Percentiles rank a stretch among this genome's conserved stretches.
Conservation (phyloP, 2,329 filamentous ascomycete species). For the Claviceps sorghi region DNA sequence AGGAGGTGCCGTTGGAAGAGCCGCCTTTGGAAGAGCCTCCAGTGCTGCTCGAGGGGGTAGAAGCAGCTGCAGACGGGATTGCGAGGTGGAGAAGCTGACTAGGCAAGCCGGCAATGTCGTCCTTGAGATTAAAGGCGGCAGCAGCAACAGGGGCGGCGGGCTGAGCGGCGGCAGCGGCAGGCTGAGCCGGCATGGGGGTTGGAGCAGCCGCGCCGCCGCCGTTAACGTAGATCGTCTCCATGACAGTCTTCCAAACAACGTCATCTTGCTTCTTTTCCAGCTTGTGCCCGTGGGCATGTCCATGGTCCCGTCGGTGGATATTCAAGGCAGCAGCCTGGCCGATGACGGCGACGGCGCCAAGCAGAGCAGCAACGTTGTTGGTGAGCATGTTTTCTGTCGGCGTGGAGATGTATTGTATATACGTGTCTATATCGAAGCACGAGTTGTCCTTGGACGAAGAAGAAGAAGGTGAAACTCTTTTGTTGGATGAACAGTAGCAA, state of each 20-base stretch:
- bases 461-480: neutral
- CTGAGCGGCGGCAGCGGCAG: neutral
- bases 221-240: conserved; percentile 24
- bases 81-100: neutral
- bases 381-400: conserved; percentile 22
- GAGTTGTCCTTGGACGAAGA: neutral
- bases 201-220: conserved; percentile 7
- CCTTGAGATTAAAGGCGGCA: conserved; percentile 1
- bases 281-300: conserved; percentile 15
- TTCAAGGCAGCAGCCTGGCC: conserved; percentile 28
- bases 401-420: neutral
- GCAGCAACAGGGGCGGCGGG: neutral
- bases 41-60: too few species aligned
- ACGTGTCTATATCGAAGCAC: neutral
- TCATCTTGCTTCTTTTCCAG: conserved; percentile 20
- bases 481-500: neutral
- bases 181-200: neutral
- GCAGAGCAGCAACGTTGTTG: conserved; percentile 27
- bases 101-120: neutral
- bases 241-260: conserved; percentile 27
- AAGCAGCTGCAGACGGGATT: too few species aligned
- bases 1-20: neutral
- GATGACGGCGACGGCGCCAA: conserved; percentile 28
- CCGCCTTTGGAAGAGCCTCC: too few species aligned
- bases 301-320: conserved; percentile 22